Evolutionary conservation across 164 flowering plant genomes (phyloP).

Genomic region (Tetrastigma voinierianum): DNA sequence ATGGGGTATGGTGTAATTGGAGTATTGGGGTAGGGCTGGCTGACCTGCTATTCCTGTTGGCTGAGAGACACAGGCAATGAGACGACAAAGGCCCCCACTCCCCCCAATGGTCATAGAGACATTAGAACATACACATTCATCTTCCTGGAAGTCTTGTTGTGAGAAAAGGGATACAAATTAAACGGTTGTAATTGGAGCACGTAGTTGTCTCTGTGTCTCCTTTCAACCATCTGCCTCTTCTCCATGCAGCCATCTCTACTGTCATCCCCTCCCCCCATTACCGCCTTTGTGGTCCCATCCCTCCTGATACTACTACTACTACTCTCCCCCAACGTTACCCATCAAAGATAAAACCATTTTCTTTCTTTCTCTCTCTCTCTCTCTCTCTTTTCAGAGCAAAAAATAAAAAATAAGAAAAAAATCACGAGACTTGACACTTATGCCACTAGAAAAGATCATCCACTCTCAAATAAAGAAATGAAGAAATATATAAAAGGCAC

Average conservation of each 20-base stretch:
- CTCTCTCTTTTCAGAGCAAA: too few relatives aligned
- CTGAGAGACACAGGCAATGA: conserved; percentile 13
- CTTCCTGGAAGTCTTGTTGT: conserved; percentile 25
- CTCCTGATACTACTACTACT: conserved; percentile 5
- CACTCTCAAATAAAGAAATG: too few relatives aligned
- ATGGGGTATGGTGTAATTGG: too few relatives aligned
- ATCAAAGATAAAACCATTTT: background rate
- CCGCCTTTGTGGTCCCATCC: conserved; percentile 26
- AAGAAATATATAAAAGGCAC: too few relatives aligned
- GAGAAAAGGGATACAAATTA: conserved; percentile 47
- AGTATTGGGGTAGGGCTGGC: conserved; percentile 15
- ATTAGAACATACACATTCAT: conserved; percentile 22
- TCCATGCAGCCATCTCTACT: conserved; percentile 35
- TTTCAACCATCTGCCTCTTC: conserved; percentile 56
- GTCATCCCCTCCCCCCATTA: conserved; percentile 21
- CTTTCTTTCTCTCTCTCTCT: background rate
- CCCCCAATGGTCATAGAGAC: background rate
- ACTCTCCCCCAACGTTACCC: conserved; percentile 14
- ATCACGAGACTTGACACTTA: conserved; percentile 4
- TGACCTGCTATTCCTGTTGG: conserved; percentile 26
- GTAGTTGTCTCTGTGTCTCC: conserved; percentile 50
- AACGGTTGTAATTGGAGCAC: conserved; percentile 63
- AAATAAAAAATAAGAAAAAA: too few relatives aligned
- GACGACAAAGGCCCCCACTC: conserved; percentile 18
- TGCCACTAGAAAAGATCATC: background rate